Evolutionary conservation across 1,139 yeast species (phyloP), one percentile per base, ranked within the genome.

Genomic region (Suhomyces choctaworum): DNA sequence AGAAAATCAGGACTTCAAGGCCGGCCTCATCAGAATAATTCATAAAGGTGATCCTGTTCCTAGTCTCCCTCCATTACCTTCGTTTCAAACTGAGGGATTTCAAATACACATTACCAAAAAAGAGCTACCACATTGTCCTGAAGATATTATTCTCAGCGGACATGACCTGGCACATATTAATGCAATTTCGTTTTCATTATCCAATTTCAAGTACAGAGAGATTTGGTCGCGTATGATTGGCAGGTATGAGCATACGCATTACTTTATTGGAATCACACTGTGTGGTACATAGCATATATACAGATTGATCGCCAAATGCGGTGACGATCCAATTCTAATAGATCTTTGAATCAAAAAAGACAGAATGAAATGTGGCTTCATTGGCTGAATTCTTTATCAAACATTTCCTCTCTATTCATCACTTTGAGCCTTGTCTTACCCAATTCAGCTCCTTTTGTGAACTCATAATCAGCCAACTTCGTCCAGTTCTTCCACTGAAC

Each of bases 401-500:
- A 50, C 83, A 84, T 79, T 21, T 74, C 70, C 1, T 63, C 60
- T n/a, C 61, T 53, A 32, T 65, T 48, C 20, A 72, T 62, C 24
- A 84, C 61, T 58, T 88, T 87, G 38, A 66, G 71, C 40, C 94
- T 68, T 1, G 76, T 56, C 54, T 80, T 83, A 10, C 79, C 82
- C 2, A 44, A 16, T 21, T 41, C 33, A 8, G 40, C 41, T 2
- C 92, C 96, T 5, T 54, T 51, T 15, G 55, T 49, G 25, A 66
- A 40, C 54, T 89, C 97, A 19, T 57, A 60, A 2, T 55, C 44
- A 47, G 85, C 79, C 13, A 89, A 68, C 33, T 56, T 66, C 37
- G 60, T 51, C 97, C 97, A 92, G 40, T 82, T 82, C 0, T 64
- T 47, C 97, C 97, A 90, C 8, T 64, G 48, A 2, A 83, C 75